Conservation (phyloP, 768 basidiomycete species). For the Rubroboletus satanas region DNA sequence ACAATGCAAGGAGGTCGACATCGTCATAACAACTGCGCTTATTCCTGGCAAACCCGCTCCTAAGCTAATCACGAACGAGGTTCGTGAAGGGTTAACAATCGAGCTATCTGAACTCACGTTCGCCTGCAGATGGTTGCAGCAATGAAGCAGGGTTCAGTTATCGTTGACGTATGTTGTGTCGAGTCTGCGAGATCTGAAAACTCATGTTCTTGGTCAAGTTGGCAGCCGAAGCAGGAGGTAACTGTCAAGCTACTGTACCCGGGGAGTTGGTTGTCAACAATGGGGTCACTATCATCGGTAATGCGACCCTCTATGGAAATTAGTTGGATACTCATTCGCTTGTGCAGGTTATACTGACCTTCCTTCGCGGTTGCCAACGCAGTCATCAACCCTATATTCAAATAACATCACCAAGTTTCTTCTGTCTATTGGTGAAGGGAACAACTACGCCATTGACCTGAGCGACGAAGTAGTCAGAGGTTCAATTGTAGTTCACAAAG, state of each 20-base stretch:
- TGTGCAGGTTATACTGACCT: conserved; percentile 73
- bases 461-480: conserved; percentile 84
- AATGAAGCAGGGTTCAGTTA: conserved; percentile 91
- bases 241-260: conserved; percentile 78
- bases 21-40: conserved; percentile 82
- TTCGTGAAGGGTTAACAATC: conserved; percentile 7
- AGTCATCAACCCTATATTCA: conserved; percentile 85
- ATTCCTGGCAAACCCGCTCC: conserved; percentile 87
- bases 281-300: conserved; percentile 83
- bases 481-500: conserved; percentile 69
- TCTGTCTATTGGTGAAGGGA: conserved; percentile 67
- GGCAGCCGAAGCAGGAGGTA: conserved; percentile 87
- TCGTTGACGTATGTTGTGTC: conserved; percentile 55
- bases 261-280: conserved; percentile 65
- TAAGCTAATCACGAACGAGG: conserved; percentile 74
- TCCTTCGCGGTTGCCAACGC: conserved; percentile 84
- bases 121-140: conserved; percentile 63
- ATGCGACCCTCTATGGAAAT: conserved; percentile 7
- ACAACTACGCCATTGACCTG: conserved; percentile 62
- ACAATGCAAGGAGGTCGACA: conserved; percentile 87
- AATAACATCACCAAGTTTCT: conserved; percentile 91
- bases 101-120: conserved; percentile 6
- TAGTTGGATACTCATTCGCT: background rate
- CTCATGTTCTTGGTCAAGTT: conserved; percentile 24
- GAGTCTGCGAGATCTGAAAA: background rate